These are phyloP conservation scores for Westerdykella ornata DNA, from an alignment of 2,329 filamentous ascomycete genomes.

Conservation along the genomic window DNA sequence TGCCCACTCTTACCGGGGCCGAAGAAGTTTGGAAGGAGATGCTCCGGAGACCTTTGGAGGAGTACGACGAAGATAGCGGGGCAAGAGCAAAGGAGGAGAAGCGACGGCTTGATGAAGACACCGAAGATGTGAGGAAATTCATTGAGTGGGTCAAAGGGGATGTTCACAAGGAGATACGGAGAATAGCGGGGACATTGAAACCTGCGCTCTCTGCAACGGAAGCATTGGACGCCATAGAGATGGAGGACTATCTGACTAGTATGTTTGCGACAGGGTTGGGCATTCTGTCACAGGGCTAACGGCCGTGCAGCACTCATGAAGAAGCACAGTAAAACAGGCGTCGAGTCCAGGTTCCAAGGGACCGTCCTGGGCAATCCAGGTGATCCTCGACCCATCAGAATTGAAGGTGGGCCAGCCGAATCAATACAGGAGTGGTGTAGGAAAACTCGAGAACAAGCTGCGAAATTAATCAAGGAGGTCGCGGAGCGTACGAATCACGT, in stretches of 20 bases:
- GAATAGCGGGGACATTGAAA: slow-evolving; percentile 64
- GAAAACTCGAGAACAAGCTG: slow-evolving; percentile 25
- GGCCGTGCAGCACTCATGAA: slow-evolving; percentile 64
- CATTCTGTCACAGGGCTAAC: slow-evolving; percentile 6
- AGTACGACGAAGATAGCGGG: slow-evolving; percentile 37
- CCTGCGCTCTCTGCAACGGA: slow-evolving; percentile 39
- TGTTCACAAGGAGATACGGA: slow-evolving; percentile 70
- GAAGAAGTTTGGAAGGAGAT: slow-evolving; percentile 61
- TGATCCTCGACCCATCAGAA: slow-evolving; percentile 64
- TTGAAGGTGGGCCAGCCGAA: slow-evolving; percentile 68
- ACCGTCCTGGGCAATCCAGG: slow-evolving; percentile 70
- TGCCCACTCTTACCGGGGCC: slow-evolving; percentile 58
- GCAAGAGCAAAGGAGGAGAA: slow-evolving; percentile 39
- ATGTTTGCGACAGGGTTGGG: slow-evolving; percentile 6
- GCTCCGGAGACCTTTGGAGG: slow-evolving; percentile 41
- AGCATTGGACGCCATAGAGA: slow-evolving; percentile 40
- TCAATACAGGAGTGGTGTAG: slow-evolving; percentile 61
- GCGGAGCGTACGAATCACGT: slow-evolving; percentile 13
- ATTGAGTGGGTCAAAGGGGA: slow-evolving; percentile 70
- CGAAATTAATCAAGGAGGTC: slow-evolving; percentile 17
- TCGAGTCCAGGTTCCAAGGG: slow-evolving; percentile 77
- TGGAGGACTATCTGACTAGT: slow-evolving; percentile 45
- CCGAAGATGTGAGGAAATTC: slow-evolving; percentile 70
- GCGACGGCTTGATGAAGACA: slow-evolving; percentile 60
- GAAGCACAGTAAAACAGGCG: slow-evolving; percentile 83